phyloP scores from a whole-genome alignment of 208 protist genomes.

The Wallacemonas sp. region DNA sequence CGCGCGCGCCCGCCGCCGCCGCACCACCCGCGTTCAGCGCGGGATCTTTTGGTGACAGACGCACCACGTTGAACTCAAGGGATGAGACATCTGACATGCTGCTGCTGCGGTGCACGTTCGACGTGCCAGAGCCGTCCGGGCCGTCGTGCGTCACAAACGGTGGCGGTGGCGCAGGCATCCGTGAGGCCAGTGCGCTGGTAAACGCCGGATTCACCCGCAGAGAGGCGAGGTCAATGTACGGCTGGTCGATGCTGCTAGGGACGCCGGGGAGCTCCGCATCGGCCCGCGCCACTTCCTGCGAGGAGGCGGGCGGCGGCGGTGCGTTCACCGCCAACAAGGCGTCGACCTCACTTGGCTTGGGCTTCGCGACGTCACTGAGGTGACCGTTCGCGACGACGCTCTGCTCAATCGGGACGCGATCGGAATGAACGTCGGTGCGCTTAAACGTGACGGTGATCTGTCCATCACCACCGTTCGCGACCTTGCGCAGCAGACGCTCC shows the following conservation, averaged over 20 bases:
- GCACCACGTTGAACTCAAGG: slow-evolving; percentile 46
- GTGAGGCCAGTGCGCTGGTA: not conserved
- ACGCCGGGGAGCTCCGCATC: slow-evolving; percentile 20
- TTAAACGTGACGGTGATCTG: slow-evolving; percentile 41
- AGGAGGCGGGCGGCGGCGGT: slow-evolving; percentile 24
- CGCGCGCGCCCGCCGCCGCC: not conserved
- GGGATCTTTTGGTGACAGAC: slow-evolving; percentile 17
- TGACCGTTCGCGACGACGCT: slow-evolving; percentile 61
- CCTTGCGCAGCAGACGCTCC: slow-evolving; percentile 31
- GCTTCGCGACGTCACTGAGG: slow-evolving; percentile 33
- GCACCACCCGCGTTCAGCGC: slow-evolving; percentile 2
- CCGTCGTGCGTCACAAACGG: not conserved
- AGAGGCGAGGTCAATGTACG: slow-evolving; percentile 7
- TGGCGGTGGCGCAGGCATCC: slow-evolving; percentile 6
- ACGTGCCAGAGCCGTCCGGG: not conserved
- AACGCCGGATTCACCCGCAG: not conserved
- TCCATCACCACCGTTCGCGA: slow-evolving; percentile 12
- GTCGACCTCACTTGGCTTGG: slow-evolving; percentile 29
- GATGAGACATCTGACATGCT: slow-evolving; percentile 33
- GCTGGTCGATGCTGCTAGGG: slow-evolving; percentile 29
- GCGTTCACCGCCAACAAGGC: slow-evolving; percentile 34
- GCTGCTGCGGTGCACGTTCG: slow-evolving; percentile 3
- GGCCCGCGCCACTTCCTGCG: slow-evolving; percentile 14
- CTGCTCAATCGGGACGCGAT: slow-evolving; percentile 45
- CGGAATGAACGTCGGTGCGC: slow-evolving; percentile 28